phyloP scores from a whole-genome alignment of 2,329 filamentous ascomycete genomes.

The Pseudopithomyces maydicus region DNA sequence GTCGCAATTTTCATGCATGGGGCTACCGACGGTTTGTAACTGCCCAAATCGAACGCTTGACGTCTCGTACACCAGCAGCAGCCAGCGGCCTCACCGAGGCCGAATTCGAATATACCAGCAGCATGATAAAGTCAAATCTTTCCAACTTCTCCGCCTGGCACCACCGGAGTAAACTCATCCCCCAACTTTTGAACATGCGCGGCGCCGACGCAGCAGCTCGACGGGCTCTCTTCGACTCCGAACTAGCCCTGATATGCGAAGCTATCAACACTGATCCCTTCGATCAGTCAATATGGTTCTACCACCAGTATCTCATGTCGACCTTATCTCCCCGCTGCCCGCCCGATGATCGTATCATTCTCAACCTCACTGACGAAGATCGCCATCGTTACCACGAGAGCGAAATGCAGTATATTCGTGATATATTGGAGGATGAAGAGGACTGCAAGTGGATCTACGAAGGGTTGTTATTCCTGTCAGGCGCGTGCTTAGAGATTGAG shows the following conservation, averaged over 20 bases:
- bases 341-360: slow-evolving; percentile 64
- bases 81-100: slow-evolving; percentile 69
- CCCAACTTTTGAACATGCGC: slow-evolving; percentile 73
- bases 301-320: slow-evolving; percentile 85
- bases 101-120: slow-evolving; percentile 89
- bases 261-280: slow-evolving; percentile 88
- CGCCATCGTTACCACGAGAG: slow-evolving; percentile 67
- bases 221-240: slow-evolving; percentile 72
- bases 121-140: slow-evolving; percentile 82
- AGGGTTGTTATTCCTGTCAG: slow-evolving; percentile 75
- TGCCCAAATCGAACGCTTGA: slow-evolving; percentile 69
- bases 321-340: slow-evolving; percentile 59
- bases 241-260: slow-evolving; percentile 75
- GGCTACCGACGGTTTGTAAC: slow-evolving; percentile 84
- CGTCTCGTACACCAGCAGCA: slow-evolving; percentile 1
- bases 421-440: slow-evolving; percentile 67
- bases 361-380: slow-evolving; percentile 65
- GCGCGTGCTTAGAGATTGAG: slow-evolving; percentile 61
- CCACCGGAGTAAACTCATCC: slow-evolving; percentile 82
- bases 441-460: slow-evolving; percentile 91
- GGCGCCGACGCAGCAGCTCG: slow-evolving; percentile 67
- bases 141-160: slow-evolving; percentile 99
- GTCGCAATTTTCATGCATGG: slow-evolving; percentile 96
- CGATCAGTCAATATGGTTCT: slow-evolving; percentile 96
- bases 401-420: slow-evolving; percentile 77